phyloP scores from a whole-genome alignment of 2,329 filamentous ascomycete species.

The Chaetomiaceae sp. region DNA sequence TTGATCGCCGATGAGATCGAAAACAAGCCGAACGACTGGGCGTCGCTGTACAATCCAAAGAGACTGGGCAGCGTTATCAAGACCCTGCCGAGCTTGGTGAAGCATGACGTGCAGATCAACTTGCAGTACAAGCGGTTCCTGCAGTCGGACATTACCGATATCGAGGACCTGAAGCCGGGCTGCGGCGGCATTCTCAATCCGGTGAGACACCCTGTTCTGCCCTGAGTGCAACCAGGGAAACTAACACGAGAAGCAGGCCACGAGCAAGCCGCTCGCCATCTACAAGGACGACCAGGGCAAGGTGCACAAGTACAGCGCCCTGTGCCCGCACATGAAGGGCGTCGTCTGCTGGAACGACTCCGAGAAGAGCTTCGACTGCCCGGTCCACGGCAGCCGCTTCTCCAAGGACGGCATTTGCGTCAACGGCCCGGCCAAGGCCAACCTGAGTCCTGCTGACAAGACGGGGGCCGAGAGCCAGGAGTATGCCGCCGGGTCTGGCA shows the following conservation, averaged over 20 bases:
- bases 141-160: constrained; percentile 50
- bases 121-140: constrained; percentile 51
- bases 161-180: constrained; percentile 48
- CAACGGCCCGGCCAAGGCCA: constrained; percentile 33
- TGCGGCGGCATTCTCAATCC: constrained; percentile 49
- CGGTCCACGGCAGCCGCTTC: constrained; percentile 41
- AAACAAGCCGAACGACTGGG: constrained; percentile 45
- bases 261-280: constrained; percentile 45
- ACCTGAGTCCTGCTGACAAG: constrained; percentile 21
- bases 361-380: constrained; percentile 53
- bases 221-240: background rate
- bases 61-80: constrained; percentile 42
- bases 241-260: constrained; percentile 22
- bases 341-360: constrained; percentile 52
- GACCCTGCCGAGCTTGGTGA: constrained; percentile 40
- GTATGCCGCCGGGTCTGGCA: constrained; percentile 1
- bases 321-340: constrained; percentile 53
- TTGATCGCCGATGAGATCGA: constrained; percentile 52
- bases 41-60: constrained; percentile 45
- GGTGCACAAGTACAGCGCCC: constrained; percentile 45
- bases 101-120: constrained; percentile 52
- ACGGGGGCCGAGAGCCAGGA: constrained; percentile 14
- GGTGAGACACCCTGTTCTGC: constrained; percentile 11
- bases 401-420: constrained; percentile 34
- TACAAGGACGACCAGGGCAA: constrained; percentile 53